Percentiles rank a stretch among this genome's conserved stretches.
Conservation (phyloP, 1,139 yeast genomes). For the Candida freyschussii region DNA sequence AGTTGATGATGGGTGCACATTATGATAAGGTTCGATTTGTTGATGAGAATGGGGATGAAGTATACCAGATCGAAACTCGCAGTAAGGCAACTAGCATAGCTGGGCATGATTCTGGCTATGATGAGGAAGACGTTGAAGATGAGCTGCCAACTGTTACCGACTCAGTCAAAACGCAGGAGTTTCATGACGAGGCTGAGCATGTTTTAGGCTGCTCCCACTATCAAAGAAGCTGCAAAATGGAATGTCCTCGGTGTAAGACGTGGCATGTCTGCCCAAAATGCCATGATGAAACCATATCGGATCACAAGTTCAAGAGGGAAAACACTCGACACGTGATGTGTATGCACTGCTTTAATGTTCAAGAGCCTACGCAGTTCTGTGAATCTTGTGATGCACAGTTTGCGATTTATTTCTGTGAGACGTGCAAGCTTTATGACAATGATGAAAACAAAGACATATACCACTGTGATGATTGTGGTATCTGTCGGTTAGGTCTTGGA, state of each 20-base stretch:
- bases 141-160: constrained; percentile 41
- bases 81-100: constrained; percentile 16
- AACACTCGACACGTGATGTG: constrained; percentile 70
- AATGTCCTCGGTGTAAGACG: constrained; percentile 52
- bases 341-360: constrained; percentile 74
- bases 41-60: constrained; percentile 25
- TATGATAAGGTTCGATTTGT: constrained; percentile 24
- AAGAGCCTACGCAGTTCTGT: constrained; percentile 68
- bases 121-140: constrained; percentile 21
- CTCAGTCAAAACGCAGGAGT: constrained; percentile 48
- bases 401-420: constrained; percentile 72
- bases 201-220: constrained; percentile 80
- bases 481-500: constrained; percentile 86
- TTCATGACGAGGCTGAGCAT: constrained; percentile 38
- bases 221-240: constrained; percentile 76
- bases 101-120: constrained; percentile 28
- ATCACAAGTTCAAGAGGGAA: constrained; percentile 61
- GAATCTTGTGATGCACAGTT: constrained; percentile 57
- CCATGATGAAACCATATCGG: constrained; percentile 59
- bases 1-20: constrained; percentile 62
- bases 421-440: constrained; percentile 80
- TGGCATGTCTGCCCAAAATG: constrained; percentile 87
- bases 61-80: constrained; percentile 15
- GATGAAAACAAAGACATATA: constrained; percentile 77
- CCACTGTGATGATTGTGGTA: constrained; percentile 91